phyloP scores from a whole-genome alignment of 345 rosid genomes.

The Eucalyptus globulus region DNA sequence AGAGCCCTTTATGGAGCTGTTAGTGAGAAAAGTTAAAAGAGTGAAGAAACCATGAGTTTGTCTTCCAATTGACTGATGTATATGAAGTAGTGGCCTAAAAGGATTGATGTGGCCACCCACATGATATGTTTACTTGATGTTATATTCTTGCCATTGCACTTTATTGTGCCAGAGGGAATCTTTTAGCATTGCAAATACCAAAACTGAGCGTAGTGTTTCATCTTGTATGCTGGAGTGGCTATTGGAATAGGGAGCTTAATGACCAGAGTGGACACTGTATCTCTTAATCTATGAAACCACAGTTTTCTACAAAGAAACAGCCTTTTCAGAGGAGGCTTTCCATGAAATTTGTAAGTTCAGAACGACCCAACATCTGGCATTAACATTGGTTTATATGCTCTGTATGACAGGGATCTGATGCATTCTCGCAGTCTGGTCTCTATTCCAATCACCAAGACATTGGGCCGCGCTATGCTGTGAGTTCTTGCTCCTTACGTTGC shows the following conservation, averaged over 20 bases:
- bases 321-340: not conserved
- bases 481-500: not conserved
- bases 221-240: not conserved
- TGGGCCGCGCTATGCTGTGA: constrained; percentile 91
- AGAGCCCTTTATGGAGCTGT: not conserved
- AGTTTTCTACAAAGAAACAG: not conserved
- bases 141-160: not conserved
- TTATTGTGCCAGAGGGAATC: not conserved
- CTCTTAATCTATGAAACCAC: not conserved
- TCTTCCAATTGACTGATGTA: not conserved
- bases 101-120: not conserved
- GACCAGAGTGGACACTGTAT: not conserved
- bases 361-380: not conserved
- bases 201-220: not conserved
- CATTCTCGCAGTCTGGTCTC: constrained; percentile 95
- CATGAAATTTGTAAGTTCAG: not conserved
- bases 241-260: not conserved
- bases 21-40: not conserved
- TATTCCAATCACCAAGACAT: constrained; percentile 99
- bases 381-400: not conserved
- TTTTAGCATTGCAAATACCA: not conserved
- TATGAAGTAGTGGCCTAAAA: not conserved
- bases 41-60: not conserved
- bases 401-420: constrained; percentile 74
- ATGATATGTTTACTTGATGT: not conserved